Evolutionary conservation across 805 yeast genomes (phyloP), one percentile per base, ranked within the genome.

Genomic region (Phaffomyces opuntiae): DNA sequence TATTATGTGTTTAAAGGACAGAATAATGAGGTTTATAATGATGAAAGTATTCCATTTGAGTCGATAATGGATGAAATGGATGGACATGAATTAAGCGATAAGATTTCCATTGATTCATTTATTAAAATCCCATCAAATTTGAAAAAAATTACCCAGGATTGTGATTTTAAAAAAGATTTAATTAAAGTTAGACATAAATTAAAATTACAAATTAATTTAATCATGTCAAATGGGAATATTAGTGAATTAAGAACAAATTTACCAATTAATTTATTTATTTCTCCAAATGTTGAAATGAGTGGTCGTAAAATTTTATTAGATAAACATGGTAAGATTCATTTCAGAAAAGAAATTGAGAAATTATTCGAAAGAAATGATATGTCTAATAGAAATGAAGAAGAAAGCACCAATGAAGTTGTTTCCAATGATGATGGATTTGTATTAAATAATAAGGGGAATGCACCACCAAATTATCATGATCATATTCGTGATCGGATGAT

Each of bases 181-280:
- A 75, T 87, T 50, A 83, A 85, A 58, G 88, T 90, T 25, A 73
- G 90, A 44, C 97, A 91, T 68, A 87, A 87, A 66, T 64, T 91
- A 47, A 79, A 83, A 53, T 78, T 90, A 51, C 81, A 77, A 19
- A 78, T 90, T 42, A 78, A 81, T 7, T 69, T 90, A 53, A 65
- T 77, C 37, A 86, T 85, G 58, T 78, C 83, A 0, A 88, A 82
- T 53, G 90, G 90, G 6, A 93, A 86, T 57, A 80, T 80, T 4
- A 83, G 95, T 9, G 97, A 90, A 63, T 71, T 91, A 44, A 72
- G 96, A 26, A 96, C 96, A 0, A 82, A 91, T 6, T 66, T 91
- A 41, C 97, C 98, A 0, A 73, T 90, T 5, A 73, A 72, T 31
- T 60, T 86, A 19, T 85, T 78, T 62, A 77, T 87, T 14, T 74